Conservation (phyloP, 2,329 filamentous ascomycete genomes). For the Penicillium polonicum region DNA sequence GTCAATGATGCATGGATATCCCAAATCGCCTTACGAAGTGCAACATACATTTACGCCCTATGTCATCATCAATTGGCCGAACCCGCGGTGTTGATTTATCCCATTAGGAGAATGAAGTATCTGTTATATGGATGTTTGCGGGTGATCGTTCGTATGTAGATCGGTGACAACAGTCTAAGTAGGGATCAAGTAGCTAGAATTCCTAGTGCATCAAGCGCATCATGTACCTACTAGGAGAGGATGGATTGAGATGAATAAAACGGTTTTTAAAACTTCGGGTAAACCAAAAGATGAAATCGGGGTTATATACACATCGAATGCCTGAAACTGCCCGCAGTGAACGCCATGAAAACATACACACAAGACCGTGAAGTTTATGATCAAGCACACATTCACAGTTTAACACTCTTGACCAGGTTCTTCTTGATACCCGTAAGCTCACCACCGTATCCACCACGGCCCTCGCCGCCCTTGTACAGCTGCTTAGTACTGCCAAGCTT, state of each 20-base stretch:
- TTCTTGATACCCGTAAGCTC: conserved; percentile 95
- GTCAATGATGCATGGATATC: neutral
- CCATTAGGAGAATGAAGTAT: conserved; percentile 6
- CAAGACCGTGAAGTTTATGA: conserved; percentile 19
- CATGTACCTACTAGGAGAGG: neutral
- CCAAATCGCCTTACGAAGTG: neutral
- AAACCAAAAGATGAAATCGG: conserved; percentile 19
- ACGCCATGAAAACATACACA: conserved; percentile 22
- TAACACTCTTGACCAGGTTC: conserved; percentile 87
- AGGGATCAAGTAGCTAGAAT: neutral
- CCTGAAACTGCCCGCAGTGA: conserved; percentile 22
- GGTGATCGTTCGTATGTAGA: too few relatives aligned
- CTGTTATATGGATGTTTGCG: too few relatives aligned
- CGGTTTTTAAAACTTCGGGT: conserved; percentile 4
- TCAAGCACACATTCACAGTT: conserved; percentile 59
- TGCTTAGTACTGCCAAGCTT: conserved; percentile 85
- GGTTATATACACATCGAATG: conserved; percentile 28
- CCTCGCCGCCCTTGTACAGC: conserved; percentile 81
- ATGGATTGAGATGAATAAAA: neutral
- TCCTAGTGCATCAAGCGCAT: neutral
- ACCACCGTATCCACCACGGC: conserved; percentile 81
- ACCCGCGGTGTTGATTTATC: conserved; percentile 5
- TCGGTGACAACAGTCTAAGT: neutral
- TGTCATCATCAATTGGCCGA: conserved; percentile 5
- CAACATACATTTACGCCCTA: neutral